phyloP scores from a whole-genome alignment of 2,329 filamentous ascomycete species.

The Diplodia corticola region DNA sequence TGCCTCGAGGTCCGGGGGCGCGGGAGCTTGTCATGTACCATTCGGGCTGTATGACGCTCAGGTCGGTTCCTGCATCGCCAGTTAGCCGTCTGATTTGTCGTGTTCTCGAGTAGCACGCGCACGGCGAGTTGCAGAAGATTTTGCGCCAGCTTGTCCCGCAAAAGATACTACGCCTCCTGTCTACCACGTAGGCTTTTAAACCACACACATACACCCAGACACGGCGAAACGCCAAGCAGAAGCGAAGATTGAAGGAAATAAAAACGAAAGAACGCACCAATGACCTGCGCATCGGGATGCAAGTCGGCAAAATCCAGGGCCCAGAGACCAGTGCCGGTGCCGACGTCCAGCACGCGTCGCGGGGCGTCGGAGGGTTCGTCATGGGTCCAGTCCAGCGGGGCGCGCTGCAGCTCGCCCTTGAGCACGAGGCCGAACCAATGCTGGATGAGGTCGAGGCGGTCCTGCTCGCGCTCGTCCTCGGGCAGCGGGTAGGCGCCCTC shows the following conservation, averaged over 20 bases:
- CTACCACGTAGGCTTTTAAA: too few relatives aligned
- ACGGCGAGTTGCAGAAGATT: not conserved
- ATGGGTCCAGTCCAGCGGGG: constrained; percentile 24
- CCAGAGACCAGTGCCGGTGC: constrained; percentile 30
- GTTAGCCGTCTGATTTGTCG: not conserved
- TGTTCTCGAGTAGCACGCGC: not conserved
- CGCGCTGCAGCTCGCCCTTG: constrained; percentile 39
- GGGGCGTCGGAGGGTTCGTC: constrained; percentile 25
- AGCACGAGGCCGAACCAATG: constrained; percentile 41
- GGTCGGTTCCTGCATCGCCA: constrained; percentile 37
- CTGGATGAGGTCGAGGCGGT: constrained; percentile 40
- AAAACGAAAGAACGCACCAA: constrained; percentile 27
- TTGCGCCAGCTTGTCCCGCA: not conserved
- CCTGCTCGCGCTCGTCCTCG: constrained; percentile 42
- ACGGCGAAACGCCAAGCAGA: not conserved
- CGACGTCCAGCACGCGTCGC: constrained; percentile 35
- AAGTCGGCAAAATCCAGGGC: constrained; percentile 36
- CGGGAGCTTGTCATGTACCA: constrained; percentile 35
- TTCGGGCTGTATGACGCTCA: constrained; percentile 52
- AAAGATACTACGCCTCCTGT: too few relatives aligned
- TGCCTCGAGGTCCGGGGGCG: not conserved
- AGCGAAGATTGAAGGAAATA: not conserved
- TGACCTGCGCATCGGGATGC: constrained; percentile 32
- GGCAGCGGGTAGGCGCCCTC: constrained; percentile 39
- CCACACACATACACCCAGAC: too few relatives aligned